A percentile compares a stretch with the other conserved stretches of the same genome.
These are phyloP conservation scores for Quercus dentata DNA, from an alignment of 306 rosid genomes.

Conservation along the genomic window DNA sequence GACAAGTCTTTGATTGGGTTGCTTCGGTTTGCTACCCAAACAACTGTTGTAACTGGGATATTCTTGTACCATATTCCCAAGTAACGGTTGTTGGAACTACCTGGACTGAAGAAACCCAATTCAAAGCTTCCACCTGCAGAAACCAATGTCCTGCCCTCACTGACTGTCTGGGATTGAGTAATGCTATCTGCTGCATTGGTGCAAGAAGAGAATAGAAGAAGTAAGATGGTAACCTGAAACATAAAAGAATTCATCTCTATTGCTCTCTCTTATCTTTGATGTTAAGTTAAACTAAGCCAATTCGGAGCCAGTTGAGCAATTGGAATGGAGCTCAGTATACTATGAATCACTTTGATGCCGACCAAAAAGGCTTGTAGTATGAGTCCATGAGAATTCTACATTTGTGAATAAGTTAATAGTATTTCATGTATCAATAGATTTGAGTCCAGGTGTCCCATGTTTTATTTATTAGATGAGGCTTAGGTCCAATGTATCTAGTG, in stretches of 20 bases:
- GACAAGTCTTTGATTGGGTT: constrained; percentile 33
- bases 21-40: constrained; percentile 47
- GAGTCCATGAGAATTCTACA: too few species aligned
- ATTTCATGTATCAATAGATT: too few species aligned
- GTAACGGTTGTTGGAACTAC: constrained; percentile 25
- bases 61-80: constrained; percentile 54
- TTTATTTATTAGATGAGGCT: too few species aligned
- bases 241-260: constrained; percentile 6
- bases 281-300: too few species aligned
- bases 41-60: constrained; percentile 23
- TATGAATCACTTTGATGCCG: too few species aligned
- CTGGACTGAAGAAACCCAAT: constrained; percentile 49
- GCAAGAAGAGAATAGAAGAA: background rate
- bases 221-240: background rate
- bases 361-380: too few species aligned
- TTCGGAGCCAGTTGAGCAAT: too few species aligned
- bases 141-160: constrained; percentile 13
- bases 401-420: too few species aligned
- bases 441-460: too few species aligned
- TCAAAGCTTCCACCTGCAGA: constrained; percentile 33
- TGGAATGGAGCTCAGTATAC: too few species aligned
- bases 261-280: background rate
- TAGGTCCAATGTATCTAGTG: too few species aligned
- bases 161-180: constrained; percentile 12
- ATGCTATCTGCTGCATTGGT: constrained; percentile 22